Conservation (phyloP, 2,329 filamentous ascomycete species). For the Nemania bipapillata region DNA sequence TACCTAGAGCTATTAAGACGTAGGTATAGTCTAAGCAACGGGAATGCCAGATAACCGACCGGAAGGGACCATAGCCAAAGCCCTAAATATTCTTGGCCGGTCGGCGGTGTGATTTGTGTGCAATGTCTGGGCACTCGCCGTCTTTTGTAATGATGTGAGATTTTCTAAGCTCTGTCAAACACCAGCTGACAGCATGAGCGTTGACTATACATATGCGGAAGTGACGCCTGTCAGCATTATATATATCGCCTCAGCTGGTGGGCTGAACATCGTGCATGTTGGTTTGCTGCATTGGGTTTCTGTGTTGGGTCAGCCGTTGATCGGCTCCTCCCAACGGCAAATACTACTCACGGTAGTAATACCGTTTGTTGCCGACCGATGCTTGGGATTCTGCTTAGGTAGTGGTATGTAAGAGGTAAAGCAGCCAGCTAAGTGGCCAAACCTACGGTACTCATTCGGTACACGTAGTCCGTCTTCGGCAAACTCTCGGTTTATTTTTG, state of each 20-base stretch:
- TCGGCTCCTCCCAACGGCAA: too few relatives aligned
- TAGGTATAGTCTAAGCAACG: neutral
- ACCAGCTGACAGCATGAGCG: neutral
- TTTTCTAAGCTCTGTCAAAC: neutral
- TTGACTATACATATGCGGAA: neutral
- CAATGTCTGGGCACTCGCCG: neutral
- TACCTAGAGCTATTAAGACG: neutral
- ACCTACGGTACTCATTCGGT: neutral
- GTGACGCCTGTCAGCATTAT: slow-evolving; percentile 19
- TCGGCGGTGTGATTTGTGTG: neutral
- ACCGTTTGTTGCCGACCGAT: neutral
- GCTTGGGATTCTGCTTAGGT: too few relatives aligned
- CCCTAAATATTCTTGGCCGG: neutral
- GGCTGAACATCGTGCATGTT: slow-evolving; percentile 3
- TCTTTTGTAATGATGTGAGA: neutral
- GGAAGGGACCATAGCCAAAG: neutral
- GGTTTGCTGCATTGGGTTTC: neutral
- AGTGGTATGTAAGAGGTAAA: too few relatives aligned
- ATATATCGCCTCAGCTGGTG: slow-evolving; percentile 7
- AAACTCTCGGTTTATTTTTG: neutral
- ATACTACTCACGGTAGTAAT: neutral
- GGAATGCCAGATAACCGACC: neutral
- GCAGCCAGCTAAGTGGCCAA: neutral
- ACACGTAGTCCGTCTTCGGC: neutral
- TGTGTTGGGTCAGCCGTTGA: neutral